Conservation (phyloP, 306 rosid genomes). For the Cucurbita moschata region DNA sequence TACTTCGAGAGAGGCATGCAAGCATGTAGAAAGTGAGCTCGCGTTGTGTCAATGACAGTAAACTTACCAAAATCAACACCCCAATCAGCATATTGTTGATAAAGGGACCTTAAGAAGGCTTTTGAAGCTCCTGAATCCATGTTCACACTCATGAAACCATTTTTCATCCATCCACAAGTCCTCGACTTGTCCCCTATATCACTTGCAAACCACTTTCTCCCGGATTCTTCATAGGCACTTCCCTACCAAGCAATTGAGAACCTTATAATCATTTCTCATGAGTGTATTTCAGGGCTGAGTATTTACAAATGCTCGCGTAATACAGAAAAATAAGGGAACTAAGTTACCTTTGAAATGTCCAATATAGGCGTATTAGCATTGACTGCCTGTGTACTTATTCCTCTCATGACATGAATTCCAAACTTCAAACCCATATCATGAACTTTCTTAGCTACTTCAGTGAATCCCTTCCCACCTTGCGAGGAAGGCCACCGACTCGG, state of each 20-base stretch:
- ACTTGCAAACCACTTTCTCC: constrained; percentile 64
- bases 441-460: constrained; percentile 53
- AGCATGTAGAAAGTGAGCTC: neutral
- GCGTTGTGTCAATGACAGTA: constrained; percentile 7
- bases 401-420: constrained; percentile 97
- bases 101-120: constrained; percentile 76
- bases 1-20: neutral
- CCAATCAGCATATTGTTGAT: constrained; percentile 78
- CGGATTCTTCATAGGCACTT: constrained; percentile 40
- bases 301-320: neutral
- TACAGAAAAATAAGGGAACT: neutral
- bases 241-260: constrained; percentile 31
- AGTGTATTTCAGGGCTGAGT: neutral
- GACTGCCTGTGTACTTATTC: constrained; percentile 92
- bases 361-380: constrained; percentile 86
- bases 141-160: constrained; percentile 92
- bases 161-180: constrained; percentile 76
- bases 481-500: constrained; percentile 94
- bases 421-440: constrained; percentile 79
- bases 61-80: constrained; percentile 83
- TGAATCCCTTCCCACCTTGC: constrained; percentile 56
- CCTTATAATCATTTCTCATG: neutral
- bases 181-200: constrained; percentile 65
- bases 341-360: constrained; percentile 42
- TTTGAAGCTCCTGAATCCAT: constrained; percentile 65